These are phyloP conservation scores for Blastomyces emzantsi DNA, from an alignment of 2,329 filamentous ascomycete genomes.

Conservation along the genomic window DNA sequence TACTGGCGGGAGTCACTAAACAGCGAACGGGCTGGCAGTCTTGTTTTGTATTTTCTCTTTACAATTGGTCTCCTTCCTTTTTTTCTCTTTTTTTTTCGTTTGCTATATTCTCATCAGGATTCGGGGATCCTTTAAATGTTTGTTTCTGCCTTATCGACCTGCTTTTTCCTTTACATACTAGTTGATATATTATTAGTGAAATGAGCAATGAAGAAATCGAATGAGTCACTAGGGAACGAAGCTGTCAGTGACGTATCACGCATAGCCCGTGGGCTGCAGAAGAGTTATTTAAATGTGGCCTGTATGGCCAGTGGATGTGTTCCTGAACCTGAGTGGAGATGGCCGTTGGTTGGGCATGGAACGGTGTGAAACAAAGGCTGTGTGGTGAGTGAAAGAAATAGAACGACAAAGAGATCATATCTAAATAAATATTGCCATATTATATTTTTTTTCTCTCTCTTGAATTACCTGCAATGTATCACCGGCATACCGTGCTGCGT, in stretches of 20 bases:
- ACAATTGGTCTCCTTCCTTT: background rate
- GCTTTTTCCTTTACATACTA: slow-evolving; percentile 3
- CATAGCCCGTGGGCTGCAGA: background rate
- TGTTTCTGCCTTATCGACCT: slow-evolving; percentile 11
- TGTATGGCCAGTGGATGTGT: background rate
- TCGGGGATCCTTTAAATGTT: background rate
- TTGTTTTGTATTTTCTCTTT: background rate
- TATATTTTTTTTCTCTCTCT: background rate
- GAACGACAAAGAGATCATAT: background rate
- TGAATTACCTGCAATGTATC: background rate
- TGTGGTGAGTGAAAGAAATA: background rate
- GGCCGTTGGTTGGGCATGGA: background rate
- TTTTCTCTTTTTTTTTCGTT: background rate
- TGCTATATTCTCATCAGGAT: background rate
- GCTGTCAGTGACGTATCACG: background rate
- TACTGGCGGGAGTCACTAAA: background rate
- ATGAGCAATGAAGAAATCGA: background rate
- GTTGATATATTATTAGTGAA: background rate
- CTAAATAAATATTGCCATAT: background rate
- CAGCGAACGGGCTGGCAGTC: slow-evolving; percentile 1
- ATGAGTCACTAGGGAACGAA: slow-evolving; percentile 3
- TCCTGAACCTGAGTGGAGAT: background rate
- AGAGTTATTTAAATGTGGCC: slow-evolving; percentile 1
- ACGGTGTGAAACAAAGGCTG: background rate
- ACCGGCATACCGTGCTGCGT: background rate